A percentile compares a stretch with the other conserved stretches of the same genome.
phyloP scores from a whole-genome alignment of 345 rosid genomes.

The Corchorus olitorius region DNA sequence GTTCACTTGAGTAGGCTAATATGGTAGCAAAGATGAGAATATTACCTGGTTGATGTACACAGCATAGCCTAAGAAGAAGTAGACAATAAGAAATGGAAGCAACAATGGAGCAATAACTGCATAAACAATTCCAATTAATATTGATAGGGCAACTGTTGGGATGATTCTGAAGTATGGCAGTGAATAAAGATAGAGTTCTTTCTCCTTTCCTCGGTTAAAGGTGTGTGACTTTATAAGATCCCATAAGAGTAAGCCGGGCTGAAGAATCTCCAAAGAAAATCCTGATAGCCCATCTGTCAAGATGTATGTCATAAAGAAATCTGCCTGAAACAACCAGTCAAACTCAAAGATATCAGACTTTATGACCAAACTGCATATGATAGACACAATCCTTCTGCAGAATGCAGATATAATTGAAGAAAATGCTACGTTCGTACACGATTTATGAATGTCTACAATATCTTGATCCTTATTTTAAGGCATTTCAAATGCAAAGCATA shows the following conservation, averaged over 20 bases:
- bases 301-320: constrained; percentile 85
- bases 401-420: background rate
- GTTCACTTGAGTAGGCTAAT: background rate
- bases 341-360: constrained; percentile 18
- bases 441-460: background rate
- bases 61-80: constrained; percentile 75
- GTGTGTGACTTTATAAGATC: constrained; percentile 53
- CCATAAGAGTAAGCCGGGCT: constrained; percentile 61
- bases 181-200: constrained; percentile 70
- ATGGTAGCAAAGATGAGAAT: constrained; percentile 14
- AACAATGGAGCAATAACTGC: constrained; percentile 81
- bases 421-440: background rate
- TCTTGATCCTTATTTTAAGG: background rate
- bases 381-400: background rate
- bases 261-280: constrained; percentile 85
- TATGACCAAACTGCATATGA: background rate
- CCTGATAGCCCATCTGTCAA: constrained; percentile 84
- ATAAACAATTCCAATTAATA: constrained; percentile 79
- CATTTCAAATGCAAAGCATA: background rate
- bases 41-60: constrained; percentile 82
- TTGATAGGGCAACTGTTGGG: constrained; percentile 68
- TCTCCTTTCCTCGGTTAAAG: constrained; percentile 53
- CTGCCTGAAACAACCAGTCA: constrained; percentile 55
- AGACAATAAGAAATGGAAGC: constrained; percentile 82
- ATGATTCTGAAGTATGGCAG: constrained; percentile 75